These are phyloP conservation scores for Pyricularia pennisetigena DNA, from an alignment of 2,329 filamentous ascomycete genomes.

Conservation along the genomic window DNA sequence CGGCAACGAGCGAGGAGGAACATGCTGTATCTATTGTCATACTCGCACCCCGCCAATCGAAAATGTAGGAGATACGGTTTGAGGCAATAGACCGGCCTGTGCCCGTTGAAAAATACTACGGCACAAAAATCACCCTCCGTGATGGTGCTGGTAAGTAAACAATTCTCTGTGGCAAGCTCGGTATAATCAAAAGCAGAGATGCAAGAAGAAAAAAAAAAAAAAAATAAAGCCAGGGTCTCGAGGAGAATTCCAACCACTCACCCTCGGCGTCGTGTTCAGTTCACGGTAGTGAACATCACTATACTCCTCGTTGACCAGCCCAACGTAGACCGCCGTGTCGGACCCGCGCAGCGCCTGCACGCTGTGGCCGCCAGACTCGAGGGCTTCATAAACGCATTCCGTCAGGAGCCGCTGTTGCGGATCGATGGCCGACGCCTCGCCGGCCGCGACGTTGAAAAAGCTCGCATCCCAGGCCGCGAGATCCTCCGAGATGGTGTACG, in stretches of 20 bases:
- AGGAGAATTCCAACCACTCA: not conserved
- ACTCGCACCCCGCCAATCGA: conserved; percentile 26
- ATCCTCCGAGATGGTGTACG: conserved; percentile 7
- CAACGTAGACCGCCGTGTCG: conserved; percentile 20
- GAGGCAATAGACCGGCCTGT: conserved; percentile 18
- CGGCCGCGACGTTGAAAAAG: conserved; percentile 61
- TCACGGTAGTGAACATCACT: conserved; percentile 7
- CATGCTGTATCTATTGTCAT: conserved; percentile 35
- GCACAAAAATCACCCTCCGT: not conserved
- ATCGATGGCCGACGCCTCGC: conserved; percentile 28
- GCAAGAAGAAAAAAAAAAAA: not conserved
- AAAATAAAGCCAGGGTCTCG: not conserved
- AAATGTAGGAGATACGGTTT: conserved; percentile 29
- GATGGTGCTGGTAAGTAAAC: not conserved
- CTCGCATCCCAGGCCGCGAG: conserved; percentile 41
- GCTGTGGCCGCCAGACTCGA: conserved; percentile 16
- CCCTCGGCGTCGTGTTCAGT: conserved; percentile 10
- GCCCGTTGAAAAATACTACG: conserved; percentile 21
- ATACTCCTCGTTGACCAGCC: conserved; percentile 17
- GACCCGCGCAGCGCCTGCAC: conserved; percentile 11
- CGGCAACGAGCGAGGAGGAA: conserved; percentile 25
- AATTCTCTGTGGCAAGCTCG: too few species aligned
- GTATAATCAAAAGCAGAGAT: too few species aligned
- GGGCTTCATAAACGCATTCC: conserved; percentile 29
- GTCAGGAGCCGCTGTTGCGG: conserved; percentile 27